phyloP scores from a whole-genome alignment of 1,139 yeast species.

The Pichia cactophila region DNA sequence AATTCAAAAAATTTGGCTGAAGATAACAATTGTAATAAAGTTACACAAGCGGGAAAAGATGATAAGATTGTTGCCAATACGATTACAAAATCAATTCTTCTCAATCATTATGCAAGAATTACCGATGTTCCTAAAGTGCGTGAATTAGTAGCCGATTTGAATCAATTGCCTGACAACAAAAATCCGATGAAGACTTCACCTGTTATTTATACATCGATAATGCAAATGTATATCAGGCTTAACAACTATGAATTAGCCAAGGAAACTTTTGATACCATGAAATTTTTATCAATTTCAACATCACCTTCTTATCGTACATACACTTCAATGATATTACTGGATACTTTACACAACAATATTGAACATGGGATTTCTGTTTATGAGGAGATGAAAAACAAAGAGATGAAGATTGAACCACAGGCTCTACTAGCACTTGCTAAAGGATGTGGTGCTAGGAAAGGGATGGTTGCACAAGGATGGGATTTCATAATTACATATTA shows the following conservation, averaged over 20 bases:
- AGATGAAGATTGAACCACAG: constrained; percentile 20
- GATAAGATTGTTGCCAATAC: constrained; percentile 28
- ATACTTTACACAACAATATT: constrained; percentile 52
- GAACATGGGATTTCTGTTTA: constrained; percentile 73
- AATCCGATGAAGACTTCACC: constrained; percentile 27
- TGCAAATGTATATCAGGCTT: constrained; percentile 58
- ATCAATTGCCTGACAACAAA: constrained; percentile 7
- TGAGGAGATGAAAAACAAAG: constrained; percentile 51
- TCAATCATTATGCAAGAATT: constrained; percentile 26
- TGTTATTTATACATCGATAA: constrained; percentile 53
- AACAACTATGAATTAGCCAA: constrained; percentile 55
- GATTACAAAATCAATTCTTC: constrained; percentile 38
- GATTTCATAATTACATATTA: constrained; percentile 63
- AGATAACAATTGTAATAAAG: neutral
- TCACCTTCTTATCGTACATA: constrained; percentile 65
- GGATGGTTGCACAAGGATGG: constrained; percentile 60
- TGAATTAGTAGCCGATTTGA: constrained; percentile 14
- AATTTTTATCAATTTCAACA: constrained; percentile 57
- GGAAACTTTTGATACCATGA: constrained; percentile 77
- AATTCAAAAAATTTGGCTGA: neutral
- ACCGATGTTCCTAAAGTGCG: constrained; percentile 34
- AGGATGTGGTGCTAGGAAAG: constrained; percentile 54
- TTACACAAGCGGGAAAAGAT: neutral
- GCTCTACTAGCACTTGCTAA: constrained; percentile 55
- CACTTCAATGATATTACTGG: constrained; percentile 60